Percentiles rank a stretch among this genome's conserved stretches.
phyloP scores from a whole-genome alignment of 2,329 filamentous ascomycete genomes.

The Claviceps fusiformis region DNA sequence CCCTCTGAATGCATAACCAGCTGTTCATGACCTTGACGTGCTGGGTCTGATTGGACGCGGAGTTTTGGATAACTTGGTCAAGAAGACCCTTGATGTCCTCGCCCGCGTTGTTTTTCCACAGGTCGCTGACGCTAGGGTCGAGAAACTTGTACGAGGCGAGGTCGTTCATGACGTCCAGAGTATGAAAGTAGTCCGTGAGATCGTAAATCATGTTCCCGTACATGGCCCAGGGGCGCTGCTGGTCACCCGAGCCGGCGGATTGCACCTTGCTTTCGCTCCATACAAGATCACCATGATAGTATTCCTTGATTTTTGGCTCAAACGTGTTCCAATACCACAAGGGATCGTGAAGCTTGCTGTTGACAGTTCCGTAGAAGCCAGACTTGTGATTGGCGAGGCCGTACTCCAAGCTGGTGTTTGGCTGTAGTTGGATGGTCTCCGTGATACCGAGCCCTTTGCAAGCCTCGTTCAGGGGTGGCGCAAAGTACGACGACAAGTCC shows the following conservation, averaged over 20 bases:
- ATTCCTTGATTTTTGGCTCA: slow-evolving; percentile 66
- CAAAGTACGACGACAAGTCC: slow-evolving; percentile 76
- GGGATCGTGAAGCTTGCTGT: slow-evolving; percentile 42
- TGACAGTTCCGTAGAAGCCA: slow-evolving; percentile 45
- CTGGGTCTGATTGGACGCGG: slow-evolving; percentile 36
- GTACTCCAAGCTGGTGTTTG: slow-evolving; percentile 50
- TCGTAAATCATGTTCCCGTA: slow-evolving; percentile 71
- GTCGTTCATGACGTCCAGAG: slow-evolving; percentile 44
- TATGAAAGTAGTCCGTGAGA: slow-evolving; percentile 82
- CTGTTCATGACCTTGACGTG: slow-evolving; percentile 45
- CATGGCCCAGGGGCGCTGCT: slow-evolving; percentile 63
- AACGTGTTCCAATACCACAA: slow-evolving; percentile 72
- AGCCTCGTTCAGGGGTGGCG: slow-evolving; percentile 58
- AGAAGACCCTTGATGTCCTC: slow-evolving; percentile 59
- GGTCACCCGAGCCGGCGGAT: slow-evolving; percentile 48
- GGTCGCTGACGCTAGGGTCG: slow-evolving; percentile 48
- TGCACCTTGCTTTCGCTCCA: slow-evolving; percentile 47
- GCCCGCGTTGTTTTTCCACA: slow-evolving; percentile 68
- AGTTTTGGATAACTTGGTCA: slow-evolving; percentile 35
- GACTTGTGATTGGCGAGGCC: slow-evolving; percentile 53
- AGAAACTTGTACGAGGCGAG: slow-evolving; percentile 55
- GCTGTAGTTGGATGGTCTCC: slow-evolving; percentile 38
- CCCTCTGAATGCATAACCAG: slow-evolving; percentile 67
- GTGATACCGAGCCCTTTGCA: slow-evolving; percentile 61
- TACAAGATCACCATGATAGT: slow-evolving; percentile 78